Evolutionary conservation across 495 filamentous ascomycete species (phyloP).

Genomic region (Thozetella sp.): DNA sequence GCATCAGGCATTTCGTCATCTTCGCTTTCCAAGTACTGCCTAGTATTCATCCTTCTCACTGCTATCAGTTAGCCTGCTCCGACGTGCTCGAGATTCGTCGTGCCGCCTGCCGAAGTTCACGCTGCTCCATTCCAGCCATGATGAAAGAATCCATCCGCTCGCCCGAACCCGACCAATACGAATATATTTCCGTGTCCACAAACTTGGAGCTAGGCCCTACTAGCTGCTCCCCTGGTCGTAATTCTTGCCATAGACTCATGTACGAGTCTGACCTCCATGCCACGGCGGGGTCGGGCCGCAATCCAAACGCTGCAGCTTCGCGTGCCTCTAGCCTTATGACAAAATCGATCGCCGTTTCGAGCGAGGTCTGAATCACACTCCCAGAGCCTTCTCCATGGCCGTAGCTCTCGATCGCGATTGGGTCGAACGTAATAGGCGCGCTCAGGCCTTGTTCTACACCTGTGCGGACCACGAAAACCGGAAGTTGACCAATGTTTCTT

Average conservation of each 20-base stretch:
- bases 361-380: not conserved
- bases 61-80: no score
- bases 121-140: not conserved
- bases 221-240: not conserved
- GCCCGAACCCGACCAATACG: not conserved
- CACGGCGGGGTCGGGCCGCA: not conserved
- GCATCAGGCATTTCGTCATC: no score
- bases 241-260: not conserved
- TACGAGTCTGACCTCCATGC: not conserved
- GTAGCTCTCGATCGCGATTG: constrained; percentile 2
- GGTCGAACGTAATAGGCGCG: constrained; percentile 23
- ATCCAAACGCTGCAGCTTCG: not conserved
- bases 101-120: not conserved
- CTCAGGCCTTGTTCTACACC: constrained; percentile 19
- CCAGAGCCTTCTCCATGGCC: not conserved
- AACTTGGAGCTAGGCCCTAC: constrained; percentile 1
- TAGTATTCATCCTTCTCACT: no score
- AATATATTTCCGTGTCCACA: not conserved
- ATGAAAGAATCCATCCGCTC: not conserved
- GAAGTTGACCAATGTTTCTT: not conserved
- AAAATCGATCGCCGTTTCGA: not conserved
- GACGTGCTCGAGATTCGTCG: no score
- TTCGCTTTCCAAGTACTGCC: no score
- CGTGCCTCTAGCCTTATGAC: not conserved
- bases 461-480: constrained; percentile 17